These are phyloP conservation scores for Striga hermonthica DNA, from an alignment of 305 asterid species.

Conservation along the genomic window DNA sequence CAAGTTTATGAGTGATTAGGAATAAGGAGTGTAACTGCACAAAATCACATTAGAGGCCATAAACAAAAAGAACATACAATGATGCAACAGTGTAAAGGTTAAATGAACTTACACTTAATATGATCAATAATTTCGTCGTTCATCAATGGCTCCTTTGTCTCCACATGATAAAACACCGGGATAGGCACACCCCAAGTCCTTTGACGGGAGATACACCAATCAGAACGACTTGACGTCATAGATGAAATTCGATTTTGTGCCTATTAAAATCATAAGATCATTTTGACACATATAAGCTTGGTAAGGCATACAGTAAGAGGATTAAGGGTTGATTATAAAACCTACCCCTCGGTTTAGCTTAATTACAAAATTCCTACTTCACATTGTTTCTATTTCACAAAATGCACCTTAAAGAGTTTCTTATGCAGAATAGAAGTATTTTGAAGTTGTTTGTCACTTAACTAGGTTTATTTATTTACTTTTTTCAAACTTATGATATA, in stretches of 20 bases:
- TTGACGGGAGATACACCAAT: constrained; percentile 99
- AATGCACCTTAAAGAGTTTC: neutral
- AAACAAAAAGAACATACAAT: constrained; percentile 7
- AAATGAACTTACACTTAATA: constrained; percentile 68
- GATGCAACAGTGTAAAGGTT: constrained; percentile 13
- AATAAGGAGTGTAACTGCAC: neutral
- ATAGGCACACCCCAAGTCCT: constrained; percentile 99
- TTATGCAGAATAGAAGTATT: no score
- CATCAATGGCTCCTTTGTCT: constrained; percentile 85
- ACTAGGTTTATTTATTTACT: no score
- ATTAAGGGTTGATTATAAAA: neutral
- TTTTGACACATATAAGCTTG: constrained; percentile 21
- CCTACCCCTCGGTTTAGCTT: neutral
- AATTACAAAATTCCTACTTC: neutral
- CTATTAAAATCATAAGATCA: constrained; percentile 39
- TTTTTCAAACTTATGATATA: no score
- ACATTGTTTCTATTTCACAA: neutral
- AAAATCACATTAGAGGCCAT: constrained; percentile 4
- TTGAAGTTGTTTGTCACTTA: no score
- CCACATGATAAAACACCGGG: constrained; percentile 89
- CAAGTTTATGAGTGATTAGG: neutral
- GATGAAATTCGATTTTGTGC: constrained; percentile 84
- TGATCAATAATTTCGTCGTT: constrained; percentile 77
- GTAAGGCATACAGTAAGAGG: constrained; percentile 5
- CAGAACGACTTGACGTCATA: constrained; percentile 93